Conservation (phyloP, 2,329 filamentous ascomycete species). For the Colletotrichum eleusines region DNA sequence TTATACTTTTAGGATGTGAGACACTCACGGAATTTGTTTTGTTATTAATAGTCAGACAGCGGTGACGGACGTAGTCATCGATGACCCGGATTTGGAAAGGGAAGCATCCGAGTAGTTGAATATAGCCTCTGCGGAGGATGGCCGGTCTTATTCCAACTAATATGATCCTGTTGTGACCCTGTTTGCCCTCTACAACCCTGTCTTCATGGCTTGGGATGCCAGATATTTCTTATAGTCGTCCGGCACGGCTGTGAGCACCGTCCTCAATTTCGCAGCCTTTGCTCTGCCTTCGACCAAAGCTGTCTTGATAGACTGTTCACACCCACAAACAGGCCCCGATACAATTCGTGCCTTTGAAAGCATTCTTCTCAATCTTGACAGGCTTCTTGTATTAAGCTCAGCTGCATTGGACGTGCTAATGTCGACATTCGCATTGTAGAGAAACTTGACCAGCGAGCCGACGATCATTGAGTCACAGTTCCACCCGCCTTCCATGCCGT, state of each 20-base stretch:
- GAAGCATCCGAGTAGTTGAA: neutral
- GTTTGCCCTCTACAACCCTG: neutral
- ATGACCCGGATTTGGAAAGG: neutral
- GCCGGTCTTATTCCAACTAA: no score
- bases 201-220: neutral
- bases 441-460: neutral
- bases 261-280: neutral
- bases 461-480: neutral
- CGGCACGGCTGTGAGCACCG: neutral
- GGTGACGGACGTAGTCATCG: no score
- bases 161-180: neutral
- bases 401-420: neutral
- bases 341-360: neutral
- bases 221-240: neutral
- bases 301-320: neutral
- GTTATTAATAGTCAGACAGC: neutral
- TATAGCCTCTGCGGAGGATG: neutral
- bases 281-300: neutral
- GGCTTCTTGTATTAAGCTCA: neutral
- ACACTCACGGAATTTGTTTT: neutral
- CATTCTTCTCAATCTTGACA: neutral
- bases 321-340: neutral
- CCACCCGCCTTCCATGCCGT: neutral
- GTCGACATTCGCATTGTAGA: neutral
- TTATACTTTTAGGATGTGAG: neutral